Conservation (phyloP, 1,284 basidiomycete genomes). For the Cystobasidium slooffiae region DNA sequence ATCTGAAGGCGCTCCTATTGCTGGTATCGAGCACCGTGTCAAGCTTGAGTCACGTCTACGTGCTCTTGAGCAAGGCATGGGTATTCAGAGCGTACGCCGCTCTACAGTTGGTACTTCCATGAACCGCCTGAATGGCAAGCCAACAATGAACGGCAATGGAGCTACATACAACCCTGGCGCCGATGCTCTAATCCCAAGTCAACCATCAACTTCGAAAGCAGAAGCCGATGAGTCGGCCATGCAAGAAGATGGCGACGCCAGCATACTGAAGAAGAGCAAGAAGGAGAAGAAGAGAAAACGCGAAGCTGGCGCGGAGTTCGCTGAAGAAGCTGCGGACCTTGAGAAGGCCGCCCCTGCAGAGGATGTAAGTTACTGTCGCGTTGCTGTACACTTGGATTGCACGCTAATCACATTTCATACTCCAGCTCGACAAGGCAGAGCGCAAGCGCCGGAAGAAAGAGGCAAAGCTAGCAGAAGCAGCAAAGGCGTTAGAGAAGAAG, state of each 20-base stretch:
- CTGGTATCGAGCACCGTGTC: conserved; percentile 89
- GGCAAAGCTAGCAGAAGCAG: conserved; percentile 41
- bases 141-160: conserved; percentile 73
- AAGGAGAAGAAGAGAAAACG: conserved; percentile 62
- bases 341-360: conserved; percentile 42
- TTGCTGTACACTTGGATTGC: not conserved
- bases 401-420: not conserved
- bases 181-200: conserved; percentile 73
- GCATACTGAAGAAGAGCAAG: conserved; percentile 60
- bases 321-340: conserved; percentile 39
- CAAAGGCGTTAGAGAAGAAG: conserved; percentile 15
- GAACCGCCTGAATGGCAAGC: conserved; percentile 70
- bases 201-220: conserved; percentile 60
- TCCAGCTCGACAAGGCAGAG: conserved; percentile 43
- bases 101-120: conserved; percentile 56
- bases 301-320: conserved; percentile 60
- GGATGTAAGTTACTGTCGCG: conserved; percentile 15
- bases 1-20: conserved; percentile 70
- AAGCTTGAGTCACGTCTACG: conserved; percentile 94
- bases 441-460: conserved; percentile 46
- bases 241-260: conserved; percentile 69
- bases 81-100: conserved; percentile 64
- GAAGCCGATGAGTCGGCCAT: conserved; percentile 56
- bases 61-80: conserved; percentile 80
- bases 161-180: conserved; percentile 80